Evolutionary conservation across 2,329 filamentous ascomycete genomes (phyloP).

Genomic region (Alternaria burnsii): DNA sequence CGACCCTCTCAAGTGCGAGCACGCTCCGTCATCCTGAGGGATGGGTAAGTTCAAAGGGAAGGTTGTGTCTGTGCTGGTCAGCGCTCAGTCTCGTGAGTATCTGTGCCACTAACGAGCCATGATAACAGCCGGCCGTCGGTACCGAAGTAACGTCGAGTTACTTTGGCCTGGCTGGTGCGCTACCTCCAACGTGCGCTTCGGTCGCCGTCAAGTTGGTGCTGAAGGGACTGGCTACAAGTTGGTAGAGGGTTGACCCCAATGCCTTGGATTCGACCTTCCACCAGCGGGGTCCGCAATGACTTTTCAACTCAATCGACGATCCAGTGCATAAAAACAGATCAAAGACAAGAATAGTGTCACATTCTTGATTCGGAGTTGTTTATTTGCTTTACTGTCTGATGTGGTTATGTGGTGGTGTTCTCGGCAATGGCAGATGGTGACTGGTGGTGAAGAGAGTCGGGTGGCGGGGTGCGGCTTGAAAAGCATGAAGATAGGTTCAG

Average conservation of each 20-base stretch:
- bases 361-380: background rate
- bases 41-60: slow-evolving; percentile 49
- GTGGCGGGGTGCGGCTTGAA: slow-evolving; percentile 5
- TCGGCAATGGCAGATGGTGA: slow-evolving; percentile 2
- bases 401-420: background rate
- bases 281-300: slow-evolving; percentile 1
- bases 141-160: slow-evolving; percentile 3
- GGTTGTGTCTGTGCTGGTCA: slow-evolving; percentile 31
- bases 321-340: background rate
- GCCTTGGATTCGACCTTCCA: slow-evolving; percentile 1
- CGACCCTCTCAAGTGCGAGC: slow-evolving; percentile 46
- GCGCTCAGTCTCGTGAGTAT: slow-evolving; percentile 13
- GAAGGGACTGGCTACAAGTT: slow-evolving; percentile 1
- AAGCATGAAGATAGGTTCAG: slow-evolving; percentile 4
- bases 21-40: slow-evolving; percentile 53
- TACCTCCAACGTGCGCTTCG: slow-evolving; percentile 1
- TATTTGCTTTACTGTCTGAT: slow-evolving; percentile 15
- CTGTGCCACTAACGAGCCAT: slow-evolving; percentile 32
- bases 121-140: slow-evolving; percentile 5
- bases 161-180: slow-evolving; percentile 3
- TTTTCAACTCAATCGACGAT: slow-evolving; percentile 7
- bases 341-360: background rate
- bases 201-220: slow-evolving; percentile 6
- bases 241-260: background rate
- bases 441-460: slow-evolving; percentile 2